Evolutionary conservation across 2,329 filamentous ascomycete genomes (phyloP).

Genomic region (Talaromyces sp.): DNA sequence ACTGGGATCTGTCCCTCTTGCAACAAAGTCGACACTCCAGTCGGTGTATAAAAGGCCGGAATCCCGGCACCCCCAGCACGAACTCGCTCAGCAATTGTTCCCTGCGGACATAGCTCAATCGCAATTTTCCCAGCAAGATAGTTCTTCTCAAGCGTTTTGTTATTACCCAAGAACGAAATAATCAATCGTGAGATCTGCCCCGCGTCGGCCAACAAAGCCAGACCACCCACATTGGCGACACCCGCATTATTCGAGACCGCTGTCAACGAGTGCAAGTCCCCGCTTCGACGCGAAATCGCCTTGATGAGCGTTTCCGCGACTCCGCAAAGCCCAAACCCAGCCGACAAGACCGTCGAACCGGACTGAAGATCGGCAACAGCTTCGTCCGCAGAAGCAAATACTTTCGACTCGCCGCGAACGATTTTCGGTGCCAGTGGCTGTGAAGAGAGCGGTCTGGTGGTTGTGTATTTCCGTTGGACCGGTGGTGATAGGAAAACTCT

Average conservation of each 20-base stretch:
- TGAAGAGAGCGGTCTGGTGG: not conserved
- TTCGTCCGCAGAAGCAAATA: constrained; percentile 45
- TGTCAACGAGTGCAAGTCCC: constrained; percentile 70
- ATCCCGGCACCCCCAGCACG: constrained; percentile 85
- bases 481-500: not conserved
- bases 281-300: constrained; percentile 53
- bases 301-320: constrained; percentile 77
- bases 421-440: constrained; percentile 5
- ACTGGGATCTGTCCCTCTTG: constrained; percentile 85
- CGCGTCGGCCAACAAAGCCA: constrained; percentile 70
- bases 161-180: constrained; percentile 89
- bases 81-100: constrained; percentile 87
- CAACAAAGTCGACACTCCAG: constrained; percentile 53
- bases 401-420: constrained; percentile 23
- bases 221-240: constrained; percentile 68
- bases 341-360: constrained; percentile 68
- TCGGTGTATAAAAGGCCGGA: constrained; percentile 89
- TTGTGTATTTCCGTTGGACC: not conserved
- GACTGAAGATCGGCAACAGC: constrained; percentile 76
- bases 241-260: constrained; percentile 94
- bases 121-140: constrained; percentile 83
- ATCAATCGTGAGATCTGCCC: constrained; percentile 91
- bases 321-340: constrained; percentile 79
- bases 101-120: constrained; percentile 86
- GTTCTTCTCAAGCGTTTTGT: constrained; percentile 88